Evolutionary conservation across 805 yeast genomes (phyloP), one percentile per base, ranked within the genome.

Genomic region (Ogataea parapolymorpha): DNA sequence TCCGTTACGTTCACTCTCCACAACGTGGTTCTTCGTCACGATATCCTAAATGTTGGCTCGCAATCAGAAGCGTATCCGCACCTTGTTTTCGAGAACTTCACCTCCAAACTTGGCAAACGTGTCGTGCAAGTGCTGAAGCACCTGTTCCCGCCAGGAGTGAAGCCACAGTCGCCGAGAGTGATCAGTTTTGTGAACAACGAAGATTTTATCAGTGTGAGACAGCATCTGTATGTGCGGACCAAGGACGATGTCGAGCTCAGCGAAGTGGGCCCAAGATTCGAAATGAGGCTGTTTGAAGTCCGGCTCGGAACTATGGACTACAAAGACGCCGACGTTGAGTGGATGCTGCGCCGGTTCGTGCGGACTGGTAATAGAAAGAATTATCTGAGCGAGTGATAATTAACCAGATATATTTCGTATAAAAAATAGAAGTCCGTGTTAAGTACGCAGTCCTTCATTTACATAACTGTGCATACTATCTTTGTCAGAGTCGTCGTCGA

Each of bases 181-280:
- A 82, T 93, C 37, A 85, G 96, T 2, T 93, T 93, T 67, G 80
- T 85, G 31, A 93, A 93, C 61, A 75, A 79, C 40, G 95, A 88
- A 35, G 99, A 93, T 66, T 93, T 80, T 58, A 91, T 93, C 46
- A 79, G 89, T 46, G 97, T 93, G 5, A 77, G 99, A 63, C 99
- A 93, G 58, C 99, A 93, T 60, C 84, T 93, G 1, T 93, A 85
- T 61, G 96, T 89, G 5, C 82, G 79, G 59, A 88, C 96, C 0
- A 82, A 83, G 52, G 96, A 89, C 48, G 76, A 75, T 13, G 96
- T 89, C 2, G 98, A 93, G 61, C 66, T 93, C 42, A 90, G 96
- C 44, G 99, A 93, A 62, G 85, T 93, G 26, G 99, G 99, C 0
- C 99, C 99, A n/a, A 72, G 99, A 48, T 93, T 93, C 55, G 99